Evolutionary conservation across 768 basidiomycete genomes (phyloP).

Genomic region (Russula abietina): DNA sequence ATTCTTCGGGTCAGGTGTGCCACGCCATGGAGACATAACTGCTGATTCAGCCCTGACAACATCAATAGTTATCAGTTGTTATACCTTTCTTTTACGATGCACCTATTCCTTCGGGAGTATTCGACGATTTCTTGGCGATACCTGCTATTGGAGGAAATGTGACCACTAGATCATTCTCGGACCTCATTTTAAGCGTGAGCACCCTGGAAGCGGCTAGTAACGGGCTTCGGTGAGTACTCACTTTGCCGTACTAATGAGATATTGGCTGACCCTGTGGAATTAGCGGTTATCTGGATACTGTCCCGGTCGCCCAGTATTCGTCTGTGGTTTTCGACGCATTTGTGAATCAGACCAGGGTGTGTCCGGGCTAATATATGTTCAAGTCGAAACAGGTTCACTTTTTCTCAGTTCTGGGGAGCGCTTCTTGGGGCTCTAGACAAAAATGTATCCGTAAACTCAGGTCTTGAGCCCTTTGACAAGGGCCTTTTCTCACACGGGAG

Average conservation of each 20-base stretch:
- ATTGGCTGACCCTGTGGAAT: not conserved
- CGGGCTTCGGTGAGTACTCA: not conserved
- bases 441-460: not conserved
- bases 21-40: no score
- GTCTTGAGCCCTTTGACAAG: not conserved
- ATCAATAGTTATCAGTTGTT: not conserved
- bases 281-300: not conserved
- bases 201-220: not conserved
- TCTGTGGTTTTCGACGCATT: not conserved
- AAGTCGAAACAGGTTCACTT: no score
- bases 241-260: not conserved
- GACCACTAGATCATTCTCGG: slow-evolving; percentile 4
- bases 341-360: slow-evolving; percentile 1
- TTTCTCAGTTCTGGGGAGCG: not conserved
- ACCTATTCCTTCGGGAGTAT: slow-evolving; percentile 18
- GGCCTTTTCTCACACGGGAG: slow-evolving; percentile 13
- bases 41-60: not conserved
- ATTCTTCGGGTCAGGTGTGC: slow-evolving; percentile 1
- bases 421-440: not conserved
- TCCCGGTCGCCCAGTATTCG: not conserved
- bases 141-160: not conserved
- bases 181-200: not conserved
- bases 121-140: slow-evolving; percentile 24
- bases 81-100: slow-evolving; percentile 22
- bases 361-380: not conserved